Percentiles rank a stretch among this genome's conserved stretches.
phyloP scores from a whole-genome alignment of 805 yeast species.

The Saccharomycopsis schoenii region DNA sequence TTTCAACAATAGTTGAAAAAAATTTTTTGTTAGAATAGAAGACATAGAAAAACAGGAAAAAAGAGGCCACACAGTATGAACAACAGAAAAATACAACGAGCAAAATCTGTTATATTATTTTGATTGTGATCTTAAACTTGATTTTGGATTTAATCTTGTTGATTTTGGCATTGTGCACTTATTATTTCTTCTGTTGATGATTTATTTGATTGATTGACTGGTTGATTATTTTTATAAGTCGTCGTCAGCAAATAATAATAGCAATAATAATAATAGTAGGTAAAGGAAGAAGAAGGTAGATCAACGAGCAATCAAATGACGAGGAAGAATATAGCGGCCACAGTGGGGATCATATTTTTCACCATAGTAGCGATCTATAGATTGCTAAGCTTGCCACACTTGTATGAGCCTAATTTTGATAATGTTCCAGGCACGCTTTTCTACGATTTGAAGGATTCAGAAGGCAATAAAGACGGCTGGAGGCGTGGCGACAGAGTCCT shows the following conservation, averaged over 20 bases:
- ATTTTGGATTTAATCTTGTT: no score
- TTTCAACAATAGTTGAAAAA: neutral
- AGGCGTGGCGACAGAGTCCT: slow-evolving; percentile 30
- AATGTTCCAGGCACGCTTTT: slow-evolving; percentile 6
- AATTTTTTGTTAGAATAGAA: neutral
- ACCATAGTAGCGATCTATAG: neutral
- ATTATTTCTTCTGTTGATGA: no score
- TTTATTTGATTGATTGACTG: no score
- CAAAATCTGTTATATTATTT: neutral
- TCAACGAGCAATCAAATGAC: neutral
- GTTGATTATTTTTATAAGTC: no score
- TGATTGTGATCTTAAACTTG: neutral
- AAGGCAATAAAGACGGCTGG: slow-evolving; percentile 10
- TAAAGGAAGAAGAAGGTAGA: neutral
- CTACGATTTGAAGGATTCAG: slow-evolving; percentile 7
- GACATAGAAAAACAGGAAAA: neutral
- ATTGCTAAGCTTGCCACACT: neutral
- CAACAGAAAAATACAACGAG: neutral
- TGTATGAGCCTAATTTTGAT: slow-evolving; percentile 14
- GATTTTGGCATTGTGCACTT: no score
- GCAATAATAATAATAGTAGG: neutral
- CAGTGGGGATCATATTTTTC: neutral
- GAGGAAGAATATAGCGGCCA: neutral
- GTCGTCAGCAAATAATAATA: no score
- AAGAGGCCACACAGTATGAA: neutral